These are phyloP conservation scores for Maudiozyma saulgeensis DNA, from an alignment of 805 yeast genomes.

Conservation along the genomic window DNA sequence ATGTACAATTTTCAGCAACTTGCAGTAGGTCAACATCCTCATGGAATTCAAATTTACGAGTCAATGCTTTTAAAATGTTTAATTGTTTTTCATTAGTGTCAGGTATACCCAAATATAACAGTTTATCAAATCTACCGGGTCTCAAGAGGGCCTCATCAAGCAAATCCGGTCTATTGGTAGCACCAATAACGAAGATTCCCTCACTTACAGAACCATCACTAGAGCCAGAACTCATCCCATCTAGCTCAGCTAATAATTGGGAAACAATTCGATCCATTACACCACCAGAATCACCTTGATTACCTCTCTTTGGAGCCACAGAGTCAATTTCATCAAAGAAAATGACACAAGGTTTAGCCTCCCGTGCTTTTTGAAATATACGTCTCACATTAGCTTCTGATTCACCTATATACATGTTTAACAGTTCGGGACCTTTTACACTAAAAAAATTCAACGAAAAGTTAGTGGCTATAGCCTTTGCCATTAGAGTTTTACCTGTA, in stretches of 20 bases:
- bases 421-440: conserved; percentile 92
- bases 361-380: conserved; percentile 89
- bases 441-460: conserved; percentile 90
- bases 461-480: conserved; percentile 95
- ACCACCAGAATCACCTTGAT: conserved; percentile 98
- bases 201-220: conserved; percentile 41
- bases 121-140: conserved; percentile 92
- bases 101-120: conserved; percentile 86
- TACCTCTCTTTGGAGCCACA: conserved; percentile 96
- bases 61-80: conserved; percentile 77
- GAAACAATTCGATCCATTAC: conserved; percentile 98
- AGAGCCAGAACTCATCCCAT: conserved; percentile 75
- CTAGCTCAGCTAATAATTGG: conserved; percentile 86
- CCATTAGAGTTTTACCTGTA: conserved; percentile 90
- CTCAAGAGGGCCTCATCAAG: conserved; percentile 88
- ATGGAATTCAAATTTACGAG: conserved; percentile 65
- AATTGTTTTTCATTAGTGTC: conserved; percentile 85
- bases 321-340: conserved; percentile 97
- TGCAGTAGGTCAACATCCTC: conserved; percentile 46
- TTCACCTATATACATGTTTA: conserved; percentile 98
- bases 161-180: conserved; percentile 93
- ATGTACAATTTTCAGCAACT: conserved; percentile 68
- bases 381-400: conserved; percentile 94
- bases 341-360: conserved; percentile 94
- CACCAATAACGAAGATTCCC: conserved; percentile 98